Percentiles rank a stretch among this genome's conserved stretches.
Conservation (phyloP, 306 rosid species). For the Prunus kanzakura region DNA sequence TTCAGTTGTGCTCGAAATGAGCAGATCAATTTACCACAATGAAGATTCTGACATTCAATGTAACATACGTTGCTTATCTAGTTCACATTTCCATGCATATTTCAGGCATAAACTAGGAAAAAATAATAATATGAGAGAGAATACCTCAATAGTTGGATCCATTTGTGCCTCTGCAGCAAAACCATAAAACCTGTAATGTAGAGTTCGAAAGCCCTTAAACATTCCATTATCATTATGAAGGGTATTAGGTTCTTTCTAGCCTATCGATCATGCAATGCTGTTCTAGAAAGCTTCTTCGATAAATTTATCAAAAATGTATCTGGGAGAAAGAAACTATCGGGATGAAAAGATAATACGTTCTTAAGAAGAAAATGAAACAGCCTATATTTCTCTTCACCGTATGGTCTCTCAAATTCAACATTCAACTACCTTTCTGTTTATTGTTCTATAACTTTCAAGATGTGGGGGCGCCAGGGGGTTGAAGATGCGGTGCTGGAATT, state of each 20-base stretch:
- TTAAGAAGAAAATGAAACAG: not conserved
- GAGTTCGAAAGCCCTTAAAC: not conserved
- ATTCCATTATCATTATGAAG: not conserved
- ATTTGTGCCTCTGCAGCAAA: conserved; percentile 91
- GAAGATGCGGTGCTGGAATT: not conserved
- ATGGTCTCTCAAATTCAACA: no score
- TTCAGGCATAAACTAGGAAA: not conserved
- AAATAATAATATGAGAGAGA: conserved; percentile 4
- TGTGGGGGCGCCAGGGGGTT: no score
- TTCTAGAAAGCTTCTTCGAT: not conserved
- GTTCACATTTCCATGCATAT: conserved; percentile 7
- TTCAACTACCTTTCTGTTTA: no score
- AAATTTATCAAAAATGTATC: not conserved
- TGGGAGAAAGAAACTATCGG: not conserved
- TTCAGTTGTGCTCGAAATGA: not conserved
- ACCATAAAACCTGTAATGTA: conserved; percentile 75
- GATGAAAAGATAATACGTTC: not conserved
- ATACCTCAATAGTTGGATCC: conserved; percentile 90
- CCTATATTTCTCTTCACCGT: not conserved
- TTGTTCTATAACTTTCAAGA: no score
- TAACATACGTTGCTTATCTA: not conserved
- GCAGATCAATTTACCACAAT: not conserved
- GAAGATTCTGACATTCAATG: not conserved
- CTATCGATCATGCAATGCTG: not conserved
- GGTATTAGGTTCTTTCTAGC: not conserved